These are phyloP conservation scores for Eutrema salsugineum DNA, from an alignment of 441 rosid species.

Conservation along the genomic window DNA sequence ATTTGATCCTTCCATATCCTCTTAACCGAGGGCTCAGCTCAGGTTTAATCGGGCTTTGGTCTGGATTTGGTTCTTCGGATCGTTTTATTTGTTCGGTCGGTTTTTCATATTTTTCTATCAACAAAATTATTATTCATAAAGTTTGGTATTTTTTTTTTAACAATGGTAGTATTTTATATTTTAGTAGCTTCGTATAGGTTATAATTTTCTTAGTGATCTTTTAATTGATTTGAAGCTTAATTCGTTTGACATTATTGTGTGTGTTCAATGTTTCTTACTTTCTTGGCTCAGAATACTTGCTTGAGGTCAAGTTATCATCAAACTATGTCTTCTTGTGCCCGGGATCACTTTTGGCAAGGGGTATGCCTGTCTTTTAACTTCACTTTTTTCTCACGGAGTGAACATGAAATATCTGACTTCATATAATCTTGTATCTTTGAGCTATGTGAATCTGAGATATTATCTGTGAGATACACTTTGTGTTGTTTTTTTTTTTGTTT, in stretches of 20 bases:
- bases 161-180: neutral
- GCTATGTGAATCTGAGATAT: conserved; percentile 23
- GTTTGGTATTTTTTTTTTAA: neutral
- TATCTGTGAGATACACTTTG: conserved; percentile 19
- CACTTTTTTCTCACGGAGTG: conserved; percentile 13
- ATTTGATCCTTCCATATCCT: neutral
- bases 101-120: neutral
- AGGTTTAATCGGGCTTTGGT: too few relatives aligned
- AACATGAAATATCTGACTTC: conserved; percentile 20
- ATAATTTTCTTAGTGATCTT: neutral
- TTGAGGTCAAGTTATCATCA: neutral
- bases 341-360: conserved; percentile 17
- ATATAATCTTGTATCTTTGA: conserved; percentile 7
- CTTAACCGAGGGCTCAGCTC: too few relatives aligned
- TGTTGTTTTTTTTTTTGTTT: conserved; percentile 8
- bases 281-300: conserved; percentile 19
- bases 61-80: too few relatives aligned
- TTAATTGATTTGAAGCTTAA: too few relatives aligned
- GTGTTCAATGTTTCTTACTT: conserved; percentile 1
- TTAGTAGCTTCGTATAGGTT: neutral
- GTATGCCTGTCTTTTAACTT: conserved; percentile 16
- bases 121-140: neutral
- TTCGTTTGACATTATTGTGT: too few relatives aligned
- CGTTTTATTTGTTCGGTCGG: neutral
- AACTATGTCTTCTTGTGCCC: conserved; percentile 5